Evolutionary conservation across 371 early-diverging fungal genomes (phyloP).

Genomic region (Mortierella sp.): DNA sequence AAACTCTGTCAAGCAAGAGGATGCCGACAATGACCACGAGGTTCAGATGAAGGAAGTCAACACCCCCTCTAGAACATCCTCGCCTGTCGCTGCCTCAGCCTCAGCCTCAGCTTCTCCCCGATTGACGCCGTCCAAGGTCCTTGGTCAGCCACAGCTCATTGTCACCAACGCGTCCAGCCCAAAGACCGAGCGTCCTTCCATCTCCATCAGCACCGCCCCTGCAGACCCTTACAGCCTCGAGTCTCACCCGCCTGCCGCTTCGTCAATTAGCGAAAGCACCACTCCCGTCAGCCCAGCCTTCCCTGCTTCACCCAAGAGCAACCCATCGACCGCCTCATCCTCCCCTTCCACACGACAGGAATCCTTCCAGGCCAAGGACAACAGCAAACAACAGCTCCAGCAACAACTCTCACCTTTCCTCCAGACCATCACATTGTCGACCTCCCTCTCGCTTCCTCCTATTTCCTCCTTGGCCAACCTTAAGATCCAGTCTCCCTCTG

Average conservation of each 20-base stretch:
- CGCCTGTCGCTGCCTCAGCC: background rate
- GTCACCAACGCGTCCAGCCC: conserved; percentile 39
- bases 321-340: background rate
- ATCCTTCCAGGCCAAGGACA: conserved; percentile 19
- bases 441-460: conserved; percentile 43
- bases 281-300: conserved; percentile 29
- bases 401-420: conserved; percentile 34
- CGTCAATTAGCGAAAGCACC: conserved; percentile 7
- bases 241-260: conserved; percentile 11
- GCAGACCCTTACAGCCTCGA: conserved; percentile 17
- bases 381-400: conserved; percentile 21
- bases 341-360: conserved; percentile 20
- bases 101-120: conserved; percentile 21
- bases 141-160: conserved; percentile 28
- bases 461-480: conserved; percentile 43
- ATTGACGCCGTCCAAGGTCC: conserved; percentile 21
- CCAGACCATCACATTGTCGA: conserved; percentile 10
- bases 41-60: background rate
- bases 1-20: conserved; percentile 16
- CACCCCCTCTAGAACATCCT: conserved; percentile 10
- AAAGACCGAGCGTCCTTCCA: conserved; percentile 6
- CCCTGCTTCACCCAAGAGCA: conserved; percentile 20
- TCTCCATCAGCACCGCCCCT: conserved; percentile 21
- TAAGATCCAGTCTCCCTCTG: conserved; percentile 30
- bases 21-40: conserved; percentile 18